Percentiles rank a stretch among this genome's conserved stretches.
These are phyloP conservation scores for Ascocoryne sarcoides DNA, from an alignment of 2,329 filamentous ascomycete genomes.

Conservation along the genomic window DNA sequence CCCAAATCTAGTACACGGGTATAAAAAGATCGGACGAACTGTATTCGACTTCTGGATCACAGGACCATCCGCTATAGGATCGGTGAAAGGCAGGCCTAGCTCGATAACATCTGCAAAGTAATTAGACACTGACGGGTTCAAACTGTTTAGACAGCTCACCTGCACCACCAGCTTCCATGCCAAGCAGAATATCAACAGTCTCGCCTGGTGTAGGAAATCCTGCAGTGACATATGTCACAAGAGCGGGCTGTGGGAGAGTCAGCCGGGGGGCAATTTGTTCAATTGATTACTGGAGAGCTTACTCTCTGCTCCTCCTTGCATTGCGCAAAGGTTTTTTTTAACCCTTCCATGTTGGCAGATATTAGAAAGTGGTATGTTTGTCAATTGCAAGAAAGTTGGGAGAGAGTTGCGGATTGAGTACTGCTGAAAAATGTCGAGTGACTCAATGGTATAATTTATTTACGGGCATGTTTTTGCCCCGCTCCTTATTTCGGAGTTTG, in stretches of 20 bases:
- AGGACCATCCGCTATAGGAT: constrained; percentile 94
- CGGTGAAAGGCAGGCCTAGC: constrained; percentile 91
- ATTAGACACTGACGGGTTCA: neutral
- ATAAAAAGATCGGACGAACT: constrained; percentile 33
- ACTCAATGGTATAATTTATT: too few species aligned
- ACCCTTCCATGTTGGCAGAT: constrained; percentile 33
- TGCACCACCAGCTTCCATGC: constrained; percentile 85
- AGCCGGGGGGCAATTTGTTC: constrained; percentile 4
- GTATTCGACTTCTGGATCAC: constrained; percentile 96
- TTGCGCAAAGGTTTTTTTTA: constrained; percentile 47
- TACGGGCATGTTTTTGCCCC: too few species aligned
- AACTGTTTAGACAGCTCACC: constrained; percentile 42
- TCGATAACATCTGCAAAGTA: constrained; percentile 71
- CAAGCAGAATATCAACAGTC: constrained; percentile 76
- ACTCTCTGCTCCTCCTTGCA: constrained; percentile 44
- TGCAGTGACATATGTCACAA: constrained; percentile 94
- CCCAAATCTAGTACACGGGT: neutral
- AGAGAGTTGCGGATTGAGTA: too few species aligned
- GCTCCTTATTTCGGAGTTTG: neutral
- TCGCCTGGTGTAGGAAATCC: constrained; percentile 79
- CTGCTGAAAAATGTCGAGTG: too few species aligned
- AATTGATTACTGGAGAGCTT: constrained; percentile 5
- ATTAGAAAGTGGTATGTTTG: constrained; percentile 2
- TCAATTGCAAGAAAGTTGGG: constrained; percentile 17
- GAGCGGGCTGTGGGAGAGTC: constrained; percentile 38